Base-by-base conservation (phyloP, 768 basidiomycete genomes). In the Dictyophora rubrovolvata region DNA sequence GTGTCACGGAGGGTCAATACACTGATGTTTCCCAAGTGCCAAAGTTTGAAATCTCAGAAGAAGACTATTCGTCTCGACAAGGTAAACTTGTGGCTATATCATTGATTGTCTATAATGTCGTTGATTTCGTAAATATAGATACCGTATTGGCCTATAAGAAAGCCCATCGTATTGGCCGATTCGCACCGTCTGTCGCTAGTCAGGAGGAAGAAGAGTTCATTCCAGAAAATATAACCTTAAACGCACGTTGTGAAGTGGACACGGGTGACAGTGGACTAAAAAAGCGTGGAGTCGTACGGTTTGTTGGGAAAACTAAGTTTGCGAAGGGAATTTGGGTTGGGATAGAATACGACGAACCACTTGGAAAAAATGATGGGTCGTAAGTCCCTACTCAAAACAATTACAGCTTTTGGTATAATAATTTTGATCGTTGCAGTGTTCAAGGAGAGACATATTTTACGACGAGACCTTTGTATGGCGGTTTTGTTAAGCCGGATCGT, bases 311-410 rank as follows among this genome's bases (percentile, higher is more conserved):
- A 37, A 91, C 93, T 0, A 76, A 78, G 58, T 96, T 97, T 67
- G 82, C 81, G 10, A 80, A 77, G 60, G 82, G 86, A 0, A 70
- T 82, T 0, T 98, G 94, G 94, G 80, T 97, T 0, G 95, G 95
- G 0, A 77, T 98, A 18, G 91, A 95, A 69, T 90, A 93, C 67
- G 95, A 98, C 67, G 95, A 98, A 65, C 94, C 95, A 2, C 77
- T 91, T 21, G 95, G 95, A 11, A 97, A 94, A 74, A 93, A 94
- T 62, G 89, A 97, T 69, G 95, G 95, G 64, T 85, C 84, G 93
- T 95, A 68, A 73, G 93, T 83, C 9, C 16, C 18, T n/a, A 28
- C 28, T 7, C 28, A 28, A 48, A 48, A 6, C 18, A 18, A 4
- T 7, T 12, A 12, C 14, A 22, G 50, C 17, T 18, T 22, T 12